Conservation (phyloP, 768 basidiomycete species). For the Tephrocybe rancida region DNA sequence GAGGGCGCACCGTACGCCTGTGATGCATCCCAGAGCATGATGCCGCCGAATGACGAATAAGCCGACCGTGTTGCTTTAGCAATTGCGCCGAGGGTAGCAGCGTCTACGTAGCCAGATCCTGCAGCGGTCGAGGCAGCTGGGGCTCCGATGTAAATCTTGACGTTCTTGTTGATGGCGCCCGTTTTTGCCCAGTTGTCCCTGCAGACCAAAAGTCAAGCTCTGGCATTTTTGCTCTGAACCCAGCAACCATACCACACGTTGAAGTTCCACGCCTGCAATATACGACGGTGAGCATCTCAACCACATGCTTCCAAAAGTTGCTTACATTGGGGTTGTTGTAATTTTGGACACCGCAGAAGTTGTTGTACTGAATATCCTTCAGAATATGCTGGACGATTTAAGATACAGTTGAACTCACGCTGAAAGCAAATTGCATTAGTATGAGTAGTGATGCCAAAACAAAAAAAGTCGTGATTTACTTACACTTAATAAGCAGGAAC, state of each 20-base stretch:
- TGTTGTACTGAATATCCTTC: conserved; percentile 19
- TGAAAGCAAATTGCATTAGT: neutral
- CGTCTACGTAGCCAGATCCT: conserved; percentile 54
- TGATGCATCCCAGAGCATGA: conserved; percentile 47
- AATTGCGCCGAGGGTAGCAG: conserved; percentile 41
- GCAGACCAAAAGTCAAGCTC: neutral
- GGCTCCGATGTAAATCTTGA: conserved; percentile 60
- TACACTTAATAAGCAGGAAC: conserved; percentile 8
- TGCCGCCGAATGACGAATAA: conserved; percentile 58
- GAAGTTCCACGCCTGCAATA: conserved; percentile 47
- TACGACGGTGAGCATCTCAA: neutral
- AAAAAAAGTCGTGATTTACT: too few species aligned
- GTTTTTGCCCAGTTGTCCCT: conserved; percentile 63
- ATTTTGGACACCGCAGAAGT: conserved; percentile 34
- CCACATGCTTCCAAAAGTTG: neutral
- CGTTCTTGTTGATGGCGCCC: conserved; percentile 49
- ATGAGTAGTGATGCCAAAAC: too few species aligned
- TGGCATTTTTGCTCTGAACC: neutral
- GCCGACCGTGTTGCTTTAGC: conserved; percentile 40
- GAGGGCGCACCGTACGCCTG: conserved; percentile 37
- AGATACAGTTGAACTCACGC: conserved; percentile 10
- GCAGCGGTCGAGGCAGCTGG: conserved; percentile 54
- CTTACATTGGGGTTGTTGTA: conserved; percentile 43
- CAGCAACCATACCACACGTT: conserved; percentile 36
- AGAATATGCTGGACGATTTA: neutral